phyloP scores from a whole-genome alignment of 805 yeast genomes.

The Zygoascus flipseniorum region DNA sequence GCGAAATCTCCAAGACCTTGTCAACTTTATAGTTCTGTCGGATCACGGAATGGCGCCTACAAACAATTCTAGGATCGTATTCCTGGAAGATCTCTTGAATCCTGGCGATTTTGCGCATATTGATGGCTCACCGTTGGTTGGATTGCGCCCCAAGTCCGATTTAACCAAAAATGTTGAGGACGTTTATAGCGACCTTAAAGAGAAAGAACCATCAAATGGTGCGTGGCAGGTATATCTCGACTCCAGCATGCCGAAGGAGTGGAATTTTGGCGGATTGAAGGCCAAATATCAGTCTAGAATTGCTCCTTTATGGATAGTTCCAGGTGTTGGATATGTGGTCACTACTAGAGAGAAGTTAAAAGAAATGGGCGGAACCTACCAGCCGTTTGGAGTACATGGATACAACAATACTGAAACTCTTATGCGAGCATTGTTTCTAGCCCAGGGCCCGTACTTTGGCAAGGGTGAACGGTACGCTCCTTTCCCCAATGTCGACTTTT shows the following conservation, averaged over 20 bases:
- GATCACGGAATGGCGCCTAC: conserved; percentile 96
- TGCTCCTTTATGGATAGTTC: conserved; percentile 82
- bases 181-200: conserved; percentile 29
- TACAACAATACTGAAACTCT: conserved; percentile 67
- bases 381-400: conserved; percentile 78
- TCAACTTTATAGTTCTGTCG: conserved; percentile 70
- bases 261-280: conserved; percentile 45
- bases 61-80: conserved; percentile 55
- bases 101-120: conserved; percentile 45
- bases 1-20: conserved; percentile 55
- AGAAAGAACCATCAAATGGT: conserved; percentile 15
- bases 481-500: conserved; percentile 64
- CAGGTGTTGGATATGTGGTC: conserved; percentile 71
- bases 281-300: conserved; percentile 38
- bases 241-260: conserved; percentile 46
- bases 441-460: conserved; percentile 69
- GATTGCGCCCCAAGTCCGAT: conserved; percentile 50
- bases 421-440: conserved; percentile 79
- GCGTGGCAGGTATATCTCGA: conserved; percentile 41
- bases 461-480: conserved; percentile 42
- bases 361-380: conserved; percentile 37
- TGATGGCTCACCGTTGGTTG: conserved; percentile 85
- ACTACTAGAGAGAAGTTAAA: conserved; percentile 53
- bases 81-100: conserved; percentile 64
- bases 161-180: conserved; percentile 29